These are phyloP conservation scores for Colletotrichum viniferum DNA, from an alignment of 2,329 filamentous ascomycete genomes.

Conservation along the genomic window DNA sequence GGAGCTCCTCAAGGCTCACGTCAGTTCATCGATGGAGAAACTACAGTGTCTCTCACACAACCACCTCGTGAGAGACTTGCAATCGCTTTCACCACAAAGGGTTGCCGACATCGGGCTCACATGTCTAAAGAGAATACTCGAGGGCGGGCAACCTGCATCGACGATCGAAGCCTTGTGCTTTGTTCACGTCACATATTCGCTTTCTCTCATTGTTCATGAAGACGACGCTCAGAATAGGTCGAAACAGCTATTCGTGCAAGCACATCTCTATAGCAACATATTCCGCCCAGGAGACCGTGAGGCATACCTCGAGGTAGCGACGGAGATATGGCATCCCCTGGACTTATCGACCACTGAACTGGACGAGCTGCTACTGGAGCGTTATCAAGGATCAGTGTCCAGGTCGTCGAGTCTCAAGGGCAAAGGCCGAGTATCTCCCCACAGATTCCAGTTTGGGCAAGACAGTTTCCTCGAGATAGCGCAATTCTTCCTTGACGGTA, in stretches of 20 bases:
- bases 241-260: constrained; percentile 50
- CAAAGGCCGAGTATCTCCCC: constrained; percentile 39
- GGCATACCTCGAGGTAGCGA: constrained; percentile 48
- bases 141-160: constrained; percentile 38
- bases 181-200: constrained; percentile 55
- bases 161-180: constrained; percentile 54
- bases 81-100: constrained; percentile 38
- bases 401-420: constrained; percentile 41
- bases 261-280: constrained; percentile 45
- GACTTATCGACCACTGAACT: constrained; percentile 34
- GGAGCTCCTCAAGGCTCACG: constrained; percentile 50
- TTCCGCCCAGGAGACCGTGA: constrained; percentile 40
- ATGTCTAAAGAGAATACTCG: constrained; percentile 43
- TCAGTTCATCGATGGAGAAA: constrained; percentile 48
- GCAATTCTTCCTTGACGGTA: constrained; percentile 57
- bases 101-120: constrained; percentile 48
- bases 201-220: constrained; percentile 51
- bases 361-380: constrained; percentile 28
- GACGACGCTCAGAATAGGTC: constrained; percentile 39
- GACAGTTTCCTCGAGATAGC: constrained; percentile 47
- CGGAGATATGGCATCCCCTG: constrained; percentile 53
- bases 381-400: constrained; percentile 18
- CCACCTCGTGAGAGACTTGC: constrained; percentile 44
- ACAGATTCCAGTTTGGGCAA: neutral
- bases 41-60: constrained; percentile 44